phyloP scores from a whole-genome alignment of 805 yeast species.

The Candida maesae region DNA sequence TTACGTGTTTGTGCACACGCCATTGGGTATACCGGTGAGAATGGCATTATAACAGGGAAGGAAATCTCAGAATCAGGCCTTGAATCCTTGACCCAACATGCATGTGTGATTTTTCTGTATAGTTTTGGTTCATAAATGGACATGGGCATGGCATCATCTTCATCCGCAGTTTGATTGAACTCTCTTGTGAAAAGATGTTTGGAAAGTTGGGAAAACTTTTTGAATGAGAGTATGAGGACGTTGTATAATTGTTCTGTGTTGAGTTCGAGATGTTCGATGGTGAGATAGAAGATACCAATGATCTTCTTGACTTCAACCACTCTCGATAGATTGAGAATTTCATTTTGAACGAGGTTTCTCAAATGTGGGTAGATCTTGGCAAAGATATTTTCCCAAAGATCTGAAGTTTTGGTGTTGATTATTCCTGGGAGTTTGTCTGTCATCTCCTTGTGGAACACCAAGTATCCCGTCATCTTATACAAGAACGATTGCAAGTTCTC shows the following conservation, averaged over 20 bases:
- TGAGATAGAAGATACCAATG: constrained; percentile 68
- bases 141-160: constrained; percentile 89
- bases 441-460: constrained; percentile 69
- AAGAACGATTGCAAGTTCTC: constrained; percentile 53
- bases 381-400: constrained; percentile 70
- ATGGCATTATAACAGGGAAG: constrained; percentile 71
- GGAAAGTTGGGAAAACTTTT: constrained; percentile 54
- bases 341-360: constrained; percentile 40
- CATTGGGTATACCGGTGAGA: constrained; percentile 83
- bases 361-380: constrained; percentile 59
- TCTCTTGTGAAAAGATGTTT: constrained; percentile 53
- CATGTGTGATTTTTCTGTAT: constrained; percentile 58
- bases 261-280: constrained; percentile 70
- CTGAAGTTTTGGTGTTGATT: constrained; percentile 50
- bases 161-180: constrained; percentile 59
- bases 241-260: constrained; percentile 58
- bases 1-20: constrained; percentile 73
- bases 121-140: constrained; percentile 55
- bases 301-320: constrained; percentile 41
- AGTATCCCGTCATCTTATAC: constrained; percentile 66
- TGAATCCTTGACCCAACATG: constrained; percentile 66
- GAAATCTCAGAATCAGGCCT: constrained; percentile 34
- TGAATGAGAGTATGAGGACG: constrained; percentile 54
- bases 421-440: constrained; percentile 60
- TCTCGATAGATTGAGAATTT: constrained; percentile 39